phyloP scores from a whole-genome alignment of 2,329 filamentous ascomycete species.

The Didymella segeticola region DNA sequence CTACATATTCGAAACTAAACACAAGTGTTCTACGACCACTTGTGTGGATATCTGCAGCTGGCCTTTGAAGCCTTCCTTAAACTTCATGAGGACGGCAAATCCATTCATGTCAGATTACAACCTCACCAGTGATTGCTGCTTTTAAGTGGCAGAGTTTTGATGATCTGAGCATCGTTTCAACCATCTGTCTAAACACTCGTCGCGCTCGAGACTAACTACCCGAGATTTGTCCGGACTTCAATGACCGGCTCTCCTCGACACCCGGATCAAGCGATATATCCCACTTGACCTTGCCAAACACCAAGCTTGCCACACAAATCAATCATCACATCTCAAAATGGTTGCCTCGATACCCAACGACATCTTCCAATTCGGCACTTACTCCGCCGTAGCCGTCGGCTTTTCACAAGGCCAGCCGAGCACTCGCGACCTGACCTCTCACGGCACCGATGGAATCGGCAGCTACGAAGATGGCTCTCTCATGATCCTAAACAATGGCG shows the following conservation, averaged over 20 bases:
- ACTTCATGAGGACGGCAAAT: too few species aligned
- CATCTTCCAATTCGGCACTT: slow-evolving; percentile 54
- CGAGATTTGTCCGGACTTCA: slow-evolving; percentile 5
- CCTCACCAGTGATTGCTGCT: too few species aligned
- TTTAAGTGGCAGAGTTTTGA: too few species aligned
- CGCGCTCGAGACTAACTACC: too few species aligned
- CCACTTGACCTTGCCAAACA: neutral
- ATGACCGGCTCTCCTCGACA: slow-evolving; percentile 15
- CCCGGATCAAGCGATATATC: slow-evolving; percentile 5
- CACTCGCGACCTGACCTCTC: slow-evolving; percentile 48
- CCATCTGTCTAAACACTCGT: too few species aligned
- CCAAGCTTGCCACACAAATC: too few species aligned
- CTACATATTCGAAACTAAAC: too few species aligned
- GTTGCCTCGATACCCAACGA: slow-evolving; percentile 53
- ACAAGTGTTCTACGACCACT: too few species aligned
- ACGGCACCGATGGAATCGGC: slow-evolving; percentile 54
- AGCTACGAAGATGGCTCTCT: slow-evolving; percentile 51
- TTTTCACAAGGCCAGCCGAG: slow-evolving; percentile 45
- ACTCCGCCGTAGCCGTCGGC: slow-evolving; percentile 46
- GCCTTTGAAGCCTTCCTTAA: too few species aligned
- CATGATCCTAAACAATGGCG: slow-evolving; percentile 46
- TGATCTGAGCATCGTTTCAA: too few species aligned
- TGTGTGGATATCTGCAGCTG: too few species aligned
- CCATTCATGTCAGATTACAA: too few species aligned
- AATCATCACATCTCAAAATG: slow-evolving; percentile 31